Base-by-base conservation (phyloP, 148 eudicot species). In the Rheum nobile region DNA sequence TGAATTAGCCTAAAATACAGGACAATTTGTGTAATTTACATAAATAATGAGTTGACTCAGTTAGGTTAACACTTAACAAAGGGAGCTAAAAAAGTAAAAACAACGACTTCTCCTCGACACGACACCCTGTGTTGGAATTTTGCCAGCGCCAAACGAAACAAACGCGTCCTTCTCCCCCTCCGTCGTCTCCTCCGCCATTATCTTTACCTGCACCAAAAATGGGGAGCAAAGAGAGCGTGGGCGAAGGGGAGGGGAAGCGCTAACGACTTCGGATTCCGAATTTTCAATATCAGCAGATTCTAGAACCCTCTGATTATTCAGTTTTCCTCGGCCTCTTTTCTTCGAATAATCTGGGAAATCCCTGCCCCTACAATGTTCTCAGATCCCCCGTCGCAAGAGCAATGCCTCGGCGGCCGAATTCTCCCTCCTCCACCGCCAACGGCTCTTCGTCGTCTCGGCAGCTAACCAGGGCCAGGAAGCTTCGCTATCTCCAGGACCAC, bases 361-460 rank as follows among this genome's bases (percentile, higher is more conserved):
- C 38, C 5, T 13, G 16, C 38, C 14, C 29, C 12, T 71, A 32
- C 35, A 67, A 81, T 81, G 83, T 41, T 81, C 69, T 57, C 76
- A 72, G 34, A 75, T 14, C 55, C 24, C n/a, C 21, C 1, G 43
- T 42, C 44, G 8, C 75, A 83, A 75, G 75, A 72, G 78, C 74
- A 77, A 81, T 79, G 81, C 80, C 79, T 76, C 81, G 91, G 83
- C 86, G 88, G 87, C 82, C 79, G 22, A 78, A 70, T 32, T 73
- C 79, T 12, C 50, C 80, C 17, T 73, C 80, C 28, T 34, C 74
- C 0, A 73, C 83, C 22, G 32, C 84, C 0, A 55, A 83, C 1
- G 78, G 75, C 21, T 50, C 84, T 29, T 41, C 75, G 16, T 52
- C 37, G 4, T 76, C 80, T 29, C 77, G 67, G 71, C 32, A 63